Base-by-base conservation (phyloP, 2,329 filamentous ascomycete genomes). In the Phaeoacremonium minimum region DNA sequence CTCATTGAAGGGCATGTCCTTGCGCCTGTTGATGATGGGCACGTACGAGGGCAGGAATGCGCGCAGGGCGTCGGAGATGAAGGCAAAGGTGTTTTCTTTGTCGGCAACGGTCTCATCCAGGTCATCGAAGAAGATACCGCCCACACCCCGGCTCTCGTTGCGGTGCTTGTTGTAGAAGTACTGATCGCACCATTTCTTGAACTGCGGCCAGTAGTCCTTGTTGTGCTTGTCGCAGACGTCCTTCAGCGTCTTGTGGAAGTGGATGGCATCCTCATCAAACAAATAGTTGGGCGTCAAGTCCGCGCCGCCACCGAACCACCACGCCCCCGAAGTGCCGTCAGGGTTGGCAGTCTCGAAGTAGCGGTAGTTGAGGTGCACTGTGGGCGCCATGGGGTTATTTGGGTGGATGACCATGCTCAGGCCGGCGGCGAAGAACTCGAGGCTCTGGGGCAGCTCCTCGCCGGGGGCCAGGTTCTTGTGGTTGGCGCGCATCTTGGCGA, bases 111-210 rank as follows among this genome's bases (percentile, higher is more conserved):
- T 76, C 51, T 86, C 85, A 58, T 98, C 93, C 12, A 98, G 73
- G 58, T 98, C 93, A 62, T 98, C 93, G 55, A 98, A 98, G 77
- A 98, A 98, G 62, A 98, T 97, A 36, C 93, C 93, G 36, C 93
- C 93, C 20, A 98, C 68, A 38, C 93, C 93, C 33, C 93, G 84
- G 32, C 80, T 73, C 67, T 98, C 93, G 41, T 78, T 77, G 32
- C 93, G 81, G 67, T 98, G 93, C 59, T 90, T 91, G 63, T 96
- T 86, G 69, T 76, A 83, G 66, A 98, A 98, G 69, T 98, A 98
- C 52, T 94, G 81, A 60, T 98, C 93, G 60, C 93, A 98, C 93
- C 93, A 98, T 57, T 85, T 83, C 71, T 98, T 98, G 76, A 97
- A 98, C 36, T 82, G 80, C 11, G 88, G 83, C 61, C 94, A 98